Percentiles rank a stretch among this genome's conserved stretches.
phyloP scores from a whole-genome alignment of 345 rosid species.

The Pistacia atlantica region DNA sequence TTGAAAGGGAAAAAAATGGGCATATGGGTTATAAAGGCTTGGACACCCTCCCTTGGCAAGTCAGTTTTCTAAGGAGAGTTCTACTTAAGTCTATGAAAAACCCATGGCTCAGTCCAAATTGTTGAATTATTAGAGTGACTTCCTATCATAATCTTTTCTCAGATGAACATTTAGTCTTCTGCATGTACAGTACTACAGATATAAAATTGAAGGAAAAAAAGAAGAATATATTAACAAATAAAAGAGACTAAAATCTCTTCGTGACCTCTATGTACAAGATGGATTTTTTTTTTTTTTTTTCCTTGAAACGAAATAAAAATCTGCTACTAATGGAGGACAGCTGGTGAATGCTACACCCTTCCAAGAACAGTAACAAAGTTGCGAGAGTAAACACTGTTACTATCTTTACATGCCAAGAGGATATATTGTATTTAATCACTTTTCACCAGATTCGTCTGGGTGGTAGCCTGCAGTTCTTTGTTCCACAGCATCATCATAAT shows the following conservation, averaged over 20 bases:
- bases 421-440: not conserved
- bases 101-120: no score
- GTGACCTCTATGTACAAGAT: constrained; percentile 16
- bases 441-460: not conserved
- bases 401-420: not conserved
- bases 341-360: constrained; percentile 11
- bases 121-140: no score
- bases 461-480: not conserved
- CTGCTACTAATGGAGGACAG: not conserved
- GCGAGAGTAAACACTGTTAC: constrained; percentile 2
- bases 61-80: no score
- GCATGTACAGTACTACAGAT: not conserved
- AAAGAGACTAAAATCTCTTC: not conserved
- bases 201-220: not conserved
- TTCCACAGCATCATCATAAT: constrained; percentile 16
- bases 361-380: constrained; percentile 9
- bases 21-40: no score
- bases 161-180: not conserved
- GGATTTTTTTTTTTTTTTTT: not conserved
- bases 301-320: not conserved
- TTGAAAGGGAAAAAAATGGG: no score
- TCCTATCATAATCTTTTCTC: not conserved
- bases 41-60: no score
- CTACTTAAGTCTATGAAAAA: no score
- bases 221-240: not conserved